phyloP scores from a whole-genome alignment of 2,329 filamentous ascomycete species.

The Ceratocystiopsis brevicomis region DNA sequence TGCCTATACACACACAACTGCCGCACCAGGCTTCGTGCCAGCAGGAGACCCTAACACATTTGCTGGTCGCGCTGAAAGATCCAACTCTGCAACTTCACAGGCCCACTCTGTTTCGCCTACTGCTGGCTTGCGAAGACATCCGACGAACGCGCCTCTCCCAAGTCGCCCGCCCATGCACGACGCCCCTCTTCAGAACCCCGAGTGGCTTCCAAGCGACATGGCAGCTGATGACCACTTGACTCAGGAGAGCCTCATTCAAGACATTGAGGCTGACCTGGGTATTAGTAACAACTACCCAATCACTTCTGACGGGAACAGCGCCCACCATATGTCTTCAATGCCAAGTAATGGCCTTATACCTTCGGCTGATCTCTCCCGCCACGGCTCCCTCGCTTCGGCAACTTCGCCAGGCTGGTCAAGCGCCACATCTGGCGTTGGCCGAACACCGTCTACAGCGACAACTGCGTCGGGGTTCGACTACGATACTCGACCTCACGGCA shows the following conservation, averaged over 20 bases:
- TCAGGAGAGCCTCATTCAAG: slow-evolving; percentile 36
- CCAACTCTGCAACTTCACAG: slow-evolving; percentile 30
- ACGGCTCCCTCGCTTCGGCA: slow-evolving; percentile 32
- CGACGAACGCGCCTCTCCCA: slow-evolving; percentile 41
- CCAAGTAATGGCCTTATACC: background rate
- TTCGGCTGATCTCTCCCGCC: slow-evolving; percentile 3
- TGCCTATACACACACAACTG: slow-evolving; percentile 31
- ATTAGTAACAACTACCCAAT: slow-evolving; percentile 10
- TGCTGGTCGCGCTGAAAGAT: slow-evolving; percentile 25
- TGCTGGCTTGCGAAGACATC: slow-evolving; percentile 33
- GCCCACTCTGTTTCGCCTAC: slow-evolving; percentile 20
- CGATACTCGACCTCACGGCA: background rate
- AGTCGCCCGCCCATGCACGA: slow-evolving; percentile 28
- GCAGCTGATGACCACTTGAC: slow-evolving; percentile 17
- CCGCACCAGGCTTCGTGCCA: slow-evolving; percentile 29
- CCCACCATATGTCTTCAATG: slow-evolving; percentile 16
- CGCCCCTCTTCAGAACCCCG: slow-evolving; percentile 11
- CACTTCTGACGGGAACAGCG: slow-evolving; percentile 22
- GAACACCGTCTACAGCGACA: slow-evolving; percentile 7
- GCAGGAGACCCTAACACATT: slow-evolving; percentile 27
- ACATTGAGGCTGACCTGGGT: slow-evolving; percentile 36
- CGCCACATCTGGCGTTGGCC: slow-evolving; percentile 21
- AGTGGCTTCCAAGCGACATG: slow-evolving; percentile 4
- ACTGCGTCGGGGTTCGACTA: slow-evolving; percentile 1
- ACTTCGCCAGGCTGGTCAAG: slow-evolving; percentile 14